Evolutionary conservation across 2,329 filamentous ascomycete genomes (phyloP).

Genomic region (Botrytis deweyae): DNA sequence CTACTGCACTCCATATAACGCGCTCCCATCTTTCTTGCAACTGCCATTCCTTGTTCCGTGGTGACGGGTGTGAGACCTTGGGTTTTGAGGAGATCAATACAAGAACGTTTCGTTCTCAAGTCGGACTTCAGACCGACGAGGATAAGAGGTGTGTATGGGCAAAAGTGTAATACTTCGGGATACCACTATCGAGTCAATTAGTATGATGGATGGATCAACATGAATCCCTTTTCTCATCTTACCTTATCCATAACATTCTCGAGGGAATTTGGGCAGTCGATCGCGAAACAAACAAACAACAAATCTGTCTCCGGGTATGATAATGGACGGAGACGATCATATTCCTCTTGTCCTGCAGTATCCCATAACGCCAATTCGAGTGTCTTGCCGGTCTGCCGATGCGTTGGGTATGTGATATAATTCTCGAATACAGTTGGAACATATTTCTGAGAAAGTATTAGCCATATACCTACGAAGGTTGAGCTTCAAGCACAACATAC

Average conservation of each 20-base stretch:
- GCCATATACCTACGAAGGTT: background rate
- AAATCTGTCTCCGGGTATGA: constrained; percentile 98
- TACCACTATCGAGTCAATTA: constrained; percentile 72
- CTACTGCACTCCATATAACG: constrained; percentile 98
- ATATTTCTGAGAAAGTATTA: constrained; percentile 73
- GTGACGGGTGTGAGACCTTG: constrained; percentile 96
- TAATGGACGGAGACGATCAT: constrained; percentile 90
- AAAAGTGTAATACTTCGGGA: constrained; percentile 97
- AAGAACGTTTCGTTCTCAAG: constrained; percentile 90
- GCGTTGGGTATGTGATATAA: constrained; percentile 96
- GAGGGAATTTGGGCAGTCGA: constrained; percentile 96
- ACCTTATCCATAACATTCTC: constrained; percentile 99
- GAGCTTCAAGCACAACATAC: constrained; percentile 50
- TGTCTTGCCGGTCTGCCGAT: constrained; percentile 84
- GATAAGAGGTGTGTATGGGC: constrained; percentile 92
- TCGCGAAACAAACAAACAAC: constrained; percentile 98
- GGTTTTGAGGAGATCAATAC: constrained; percentile 97
- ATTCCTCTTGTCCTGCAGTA: constrained; percentile 97
- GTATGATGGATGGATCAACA: constrained; percentile 9
- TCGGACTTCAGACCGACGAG: constrained; percentile 97
- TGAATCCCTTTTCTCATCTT: constrained; percentile 34
- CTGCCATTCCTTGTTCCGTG: constrained; percentile 79
- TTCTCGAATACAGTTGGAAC: constrained; percentile 99
- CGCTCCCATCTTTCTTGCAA: constrained; percentile 91
- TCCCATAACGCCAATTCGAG: constrained; percentile 98